Evolutionary conservation across 2,329 filamentous ascomycete genomes (phyloP).

Genomic region (Arthrobotrys megalospora): DNA sequence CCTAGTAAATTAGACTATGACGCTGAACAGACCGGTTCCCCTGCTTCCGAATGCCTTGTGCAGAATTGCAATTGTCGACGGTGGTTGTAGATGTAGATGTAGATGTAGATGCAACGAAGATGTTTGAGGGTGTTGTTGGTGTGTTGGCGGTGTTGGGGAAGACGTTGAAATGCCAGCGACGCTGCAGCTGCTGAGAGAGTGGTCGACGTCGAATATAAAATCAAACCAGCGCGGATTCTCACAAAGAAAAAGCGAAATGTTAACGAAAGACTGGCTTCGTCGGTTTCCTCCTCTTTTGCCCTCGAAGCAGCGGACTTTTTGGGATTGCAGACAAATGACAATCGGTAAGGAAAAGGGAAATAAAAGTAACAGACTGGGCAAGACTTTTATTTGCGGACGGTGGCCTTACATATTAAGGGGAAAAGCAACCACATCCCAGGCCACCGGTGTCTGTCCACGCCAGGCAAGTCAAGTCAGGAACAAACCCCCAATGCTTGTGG

Average conservation of each 20-base stretch:
- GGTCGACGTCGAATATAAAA: slow-evolving; percentile 31
- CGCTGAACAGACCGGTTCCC: background rate
- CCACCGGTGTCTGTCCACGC: slow-evolving; percentile 32
- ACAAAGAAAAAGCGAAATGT: slow-evolving; percentile 58
- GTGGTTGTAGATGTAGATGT: background rate
- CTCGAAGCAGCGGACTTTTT: slow-evolving; percentile 5
- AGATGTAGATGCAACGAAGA: background rate
- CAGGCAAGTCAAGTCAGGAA: slow-evolving; percentile 31
- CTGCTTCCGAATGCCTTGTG: background rate
- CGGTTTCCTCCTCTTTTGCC: slow-evolving; percentile 27
- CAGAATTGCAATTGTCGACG: slow-evolving; percentile 2
- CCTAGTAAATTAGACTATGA: background rate
- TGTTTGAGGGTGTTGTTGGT: background rate
- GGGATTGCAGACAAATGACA: slow-evolving; percentile 35
- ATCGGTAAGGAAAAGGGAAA: slow-evolving; percentile 48
- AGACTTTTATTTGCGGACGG: slow-evolving; percentile 29
- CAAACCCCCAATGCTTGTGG: slow-evolving; percentile 21
- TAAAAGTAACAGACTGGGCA: slow-evolving; percentile 30
- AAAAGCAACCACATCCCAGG: slow-evolving; percentile 43
- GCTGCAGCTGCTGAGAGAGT: slow-evolving; percentile 23
- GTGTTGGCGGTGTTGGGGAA: slow-evolving; percentile 27
- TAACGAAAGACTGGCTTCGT: slow-evolving; percentile 60
- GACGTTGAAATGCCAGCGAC: slow-evolving; percentile 52
- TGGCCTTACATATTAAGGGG: slow-evolving; percentile 50
- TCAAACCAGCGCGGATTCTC: slow-evolving; percentile 43